phyloP scores from a whole-genome alignment of 495 filamentous ascomycete species.

The Aspergillus diversus region DNA sequence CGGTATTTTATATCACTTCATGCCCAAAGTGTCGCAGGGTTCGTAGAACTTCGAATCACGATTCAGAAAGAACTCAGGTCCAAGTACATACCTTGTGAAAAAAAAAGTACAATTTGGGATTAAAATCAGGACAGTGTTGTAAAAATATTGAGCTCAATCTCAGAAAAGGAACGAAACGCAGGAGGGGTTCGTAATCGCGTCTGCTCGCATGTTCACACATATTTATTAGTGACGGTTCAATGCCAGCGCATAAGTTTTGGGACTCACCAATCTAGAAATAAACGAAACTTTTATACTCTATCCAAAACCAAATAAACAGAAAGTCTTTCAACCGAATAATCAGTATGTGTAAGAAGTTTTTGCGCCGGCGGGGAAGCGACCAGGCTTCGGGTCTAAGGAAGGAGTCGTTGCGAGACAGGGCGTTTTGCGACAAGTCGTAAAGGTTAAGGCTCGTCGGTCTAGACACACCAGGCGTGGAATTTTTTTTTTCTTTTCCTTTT shows the following conservation, averaged over 20 bases:
- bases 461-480: constrained; percentile 15
- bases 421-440: constrained; percentile 24
- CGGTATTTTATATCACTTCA: too few species aligned
- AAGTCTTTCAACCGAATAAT: constrained; percentile 28
- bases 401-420: constrained; percentile 15
- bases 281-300: constrained; percentile 34
- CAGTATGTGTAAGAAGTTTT: constrained; percentile 19
- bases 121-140: constrained; percentile 20
- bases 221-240: constrained; percentile 11
- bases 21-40: not conserved
- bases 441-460: constrained; percentile 15
- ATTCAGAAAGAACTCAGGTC: constrained; percentile 2
- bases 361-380: constrained; percentile 36
- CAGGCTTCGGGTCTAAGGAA: constrained; percentile 35
- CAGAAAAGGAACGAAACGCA: constrained; percentile 22
- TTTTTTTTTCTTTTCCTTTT: constrained; percentile 18
- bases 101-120: constrained; percentile 21
- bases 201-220: constrained; percentile 18
- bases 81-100: constrained; percentile 21
- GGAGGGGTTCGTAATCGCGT: constrained; percentile 34
- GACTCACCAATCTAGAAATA: constrained; percentile 35
- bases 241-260: constrained; percentile 5
- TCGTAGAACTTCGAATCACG: constrained; percentile 1
- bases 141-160: constrained; percentile 22
- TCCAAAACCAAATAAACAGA: constrained; percentile 26